phyloP scores from a whole-genome alignment of 108 stramenopile species.

The Pseudonitzschia multiseries region DNA sequence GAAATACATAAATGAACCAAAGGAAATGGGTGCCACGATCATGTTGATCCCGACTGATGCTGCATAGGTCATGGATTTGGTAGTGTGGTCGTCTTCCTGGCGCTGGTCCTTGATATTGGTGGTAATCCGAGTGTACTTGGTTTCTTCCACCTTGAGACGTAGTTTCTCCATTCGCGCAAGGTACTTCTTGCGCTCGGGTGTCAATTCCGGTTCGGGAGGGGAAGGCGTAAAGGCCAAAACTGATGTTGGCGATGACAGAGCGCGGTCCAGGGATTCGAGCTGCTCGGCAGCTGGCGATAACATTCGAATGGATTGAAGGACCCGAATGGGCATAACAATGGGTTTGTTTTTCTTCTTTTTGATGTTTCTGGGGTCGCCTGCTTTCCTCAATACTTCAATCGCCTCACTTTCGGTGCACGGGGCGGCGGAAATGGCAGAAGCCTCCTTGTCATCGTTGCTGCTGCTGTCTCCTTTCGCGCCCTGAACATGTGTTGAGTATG shows the following conservation, averaged over 20 bases:
- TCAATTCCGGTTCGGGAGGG: background rate
- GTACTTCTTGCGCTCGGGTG: background rate
- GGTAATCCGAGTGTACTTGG: conserved; percentile 55
- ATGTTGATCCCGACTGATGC: conserved; percentile 82
- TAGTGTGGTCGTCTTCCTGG: conserved; percentile 64
- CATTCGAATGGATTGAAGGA: conserved; percentile 8
- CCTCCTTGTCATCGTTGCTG: background rate
- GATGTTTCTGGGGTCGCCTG: background rate
- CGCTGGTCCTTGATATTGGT: conserved; percentile 49
- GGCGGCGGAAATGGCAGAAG: background rate
- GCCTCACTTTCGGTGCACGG: background rate
- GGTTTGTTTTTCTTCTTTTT: background rate
- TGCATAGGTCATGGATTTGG: conserved; percentile 82
- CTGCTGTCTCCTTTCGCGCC: no score
- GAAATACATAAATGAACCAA: conserved; percentile 85
- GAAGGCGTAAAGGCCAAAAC: background rate
- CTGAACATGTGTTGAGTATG: background rate
- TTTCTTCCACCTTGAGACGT: conserved; percentile 59
- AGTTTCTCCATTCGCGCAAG: conserved; percentile 54
- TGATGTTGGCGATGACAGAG: background rate
- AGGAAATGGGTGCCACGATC: conserved; percentile 83
- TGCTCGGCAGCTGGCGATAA: background rate
- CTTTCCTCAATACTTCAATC: background rate
- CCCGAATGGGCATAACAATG: background rate
- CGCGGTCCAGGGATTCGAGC: background rate